phyloP scores from a whole-genome alignment of 148 eudicot genomes.

The Chenopodium berlandieri region DNA sequence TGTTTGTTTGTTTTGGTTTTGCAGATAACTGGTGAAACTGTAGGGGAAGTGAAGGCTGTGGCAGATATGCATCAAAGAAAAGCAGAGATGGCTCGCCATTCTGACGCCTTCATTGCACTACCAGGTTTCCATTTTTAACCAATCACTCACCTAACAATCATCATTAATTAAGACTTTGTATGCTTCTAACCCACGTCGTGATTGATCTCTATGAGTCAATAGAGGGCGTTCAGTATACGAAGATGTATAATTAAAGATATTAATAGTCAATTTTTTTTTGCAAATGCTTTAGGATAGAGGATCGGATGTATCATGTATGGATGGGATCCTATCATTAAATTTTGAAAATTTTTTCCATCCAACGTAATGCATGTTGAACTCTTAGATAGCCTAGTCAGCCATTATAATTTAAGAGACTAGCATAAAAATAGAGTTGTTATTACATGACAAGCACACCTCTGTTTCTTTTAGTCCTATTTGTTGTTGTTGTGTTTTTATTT shows the following conservation, averaged over 20 bases:
- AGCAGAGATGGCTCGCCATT: slow-evolving; percentile 98
- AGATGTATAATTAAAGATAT: no score
- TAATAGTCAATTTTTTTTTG: no score
- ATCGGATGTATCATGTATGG: neutral
- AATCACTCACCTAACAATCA: neutral
- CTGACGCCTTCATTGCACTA: slow-evolving; percentile 98
- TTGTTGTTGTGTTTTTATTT: neutral
- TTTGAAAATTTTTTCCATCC: neutral
- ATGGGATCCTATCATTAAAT: neutral
- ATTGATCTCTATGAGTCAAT: neutral
- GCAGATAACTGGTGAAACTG: slow-evolving; percentile 98
- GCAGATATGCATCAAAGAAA: slow-evolving; percentile 99
- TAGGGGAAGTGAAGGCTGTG: slow-evolving; percentile 99
- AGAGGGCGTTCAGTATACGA: neutral
- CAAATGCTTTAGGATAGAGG: neutral
- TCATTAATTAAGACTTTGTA: no score
- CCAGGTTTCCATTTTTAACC: slow-evolving; percentile 57
- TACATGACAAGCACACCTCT: neutral
- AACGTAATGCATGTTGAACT: neutral
- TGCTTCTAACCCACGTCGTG: neutral
- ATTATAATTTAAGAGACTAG: neutral
- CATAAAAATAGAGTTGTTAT: neutral
- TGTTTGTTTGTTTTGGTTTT: slow-evolving; percentile 13
- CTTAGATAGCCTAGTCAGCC: neutral
- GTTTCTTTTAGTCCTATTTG: neutral